Conservation (phyloP, 805 yeast species). For the Saccharomyces kudriavzevii region DNA sequence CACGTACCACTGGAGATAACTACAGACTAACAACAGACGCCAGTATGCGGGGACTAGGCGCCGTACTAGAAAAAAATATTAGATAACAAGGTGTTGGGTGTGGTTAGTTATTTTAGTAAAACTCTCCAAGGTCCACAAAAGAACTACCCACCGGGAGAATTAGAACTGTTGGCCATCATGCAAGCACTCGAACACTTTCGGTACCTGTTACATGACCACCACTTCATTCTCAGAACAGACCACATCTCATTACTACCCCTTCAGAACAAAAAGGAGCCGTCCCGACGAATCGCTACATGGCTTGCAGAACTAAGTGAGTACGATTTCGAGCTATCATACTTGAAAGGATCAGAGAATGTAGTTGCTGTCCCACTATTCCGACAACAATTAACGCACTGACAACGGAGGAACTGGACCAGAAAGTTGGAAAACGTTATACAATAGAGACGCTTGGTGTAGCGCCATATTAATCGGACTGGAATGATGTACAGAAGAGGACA, state of each 20-base stretch:
- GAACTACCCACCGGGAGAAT: conserved; percentile 9
- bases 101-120: conserved; percentile 9
- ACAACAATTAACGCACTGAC: neutral
- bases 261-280: conserved; percentile 6
- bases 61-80: conserved; percentile 11
- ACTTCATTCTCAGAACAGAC: conserved; percentile 7
- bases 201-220: conserved; percentile 7
- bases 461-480: conserved; percentile 1
- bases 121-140: conserved; percentile 6
- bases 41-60: conserved; percentile 9
- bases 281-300: conserved; percentile 4
- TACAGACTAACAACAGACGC: conserved; percentile 12
- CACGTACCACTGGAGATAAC: neutral
- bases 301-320: conserved; percentile 6
- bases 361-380: conserved; percentile 10
- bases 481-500: neutral
- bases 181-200: conserved; percentile 9
- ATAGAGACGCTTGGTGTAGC: conserved; percentile 1
- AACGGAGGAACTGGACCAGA: conserved; percentile 1
- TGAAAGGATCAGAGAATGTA: conserved; percentile 6
- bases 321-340: conserved; percentile 9
- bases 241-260: conserved; percentile 5
- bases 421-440: conserved; percentile 1
- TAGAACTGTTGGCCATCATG: conserved; percentile 9
- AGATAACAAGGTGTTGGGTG: conserved; percentile 5